Evolutionary conservation across 1,139 yeast species (phyloP), one percentile per base, ranked within the genome.

Genomic region (Pichia sp.): DNA sequence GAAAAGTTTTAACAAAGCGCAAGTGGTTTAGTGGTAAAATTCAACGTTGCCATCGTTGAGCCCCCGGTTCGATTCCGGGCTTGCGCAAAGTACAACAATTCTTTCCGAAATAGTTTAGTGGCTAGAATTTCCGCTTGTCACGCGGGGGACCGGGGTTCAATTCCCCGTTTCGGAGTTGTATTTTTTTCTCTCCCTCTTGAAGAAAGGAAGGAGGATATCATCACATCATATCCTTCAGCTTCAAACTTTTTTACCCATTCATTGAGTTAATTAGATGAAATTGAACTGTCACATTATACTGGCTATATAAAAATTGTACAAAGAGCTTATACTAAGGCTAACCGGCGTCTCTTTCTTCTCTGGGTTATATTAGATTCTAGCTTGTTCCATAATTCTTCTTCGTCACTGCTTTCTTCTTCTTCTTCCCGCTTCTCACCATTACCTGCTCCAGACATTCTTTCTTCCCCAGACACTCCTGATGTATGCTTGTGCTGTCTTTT

Each of bases 351-450:
- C 56, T 67, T 67, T 54, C 68, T 64, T 54, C 60, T 63, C 44
- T 62, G 64, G 3, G 58, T 53, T 10, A 60, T 47, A 13, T 54
- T 57, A 16, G 46, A 46, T 48, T 66, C 65, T 29, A 67, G 54
- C 50, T 61, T 64, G 46, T 60, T 61, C 70, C 70, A 67, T 58
- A 67, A 51, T 42, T 62, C 70, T 47, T 67, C 70, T 30, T 63
- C 70, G 50, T 66, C 70, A 53, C 69, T 65, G 41, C 66, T 66
- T 23, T 23, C 26, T 60, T 66, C 59, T 54, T 64, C 57, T 30
- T 57, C 61, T 11, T 58, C 57, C 61, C 66, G 54, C 61, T 66
- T 59, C 75, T 68, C 62, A 70, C 69, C 47, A 67, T 64, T 80
- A 79, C 75, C 58, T 29, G 38, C 46, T 70, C n/a, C 5, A 10